Evolutionary conservation across 257 asterid species (phyloP).

Genomic region (Scutellaria baicalensis): DNA sequence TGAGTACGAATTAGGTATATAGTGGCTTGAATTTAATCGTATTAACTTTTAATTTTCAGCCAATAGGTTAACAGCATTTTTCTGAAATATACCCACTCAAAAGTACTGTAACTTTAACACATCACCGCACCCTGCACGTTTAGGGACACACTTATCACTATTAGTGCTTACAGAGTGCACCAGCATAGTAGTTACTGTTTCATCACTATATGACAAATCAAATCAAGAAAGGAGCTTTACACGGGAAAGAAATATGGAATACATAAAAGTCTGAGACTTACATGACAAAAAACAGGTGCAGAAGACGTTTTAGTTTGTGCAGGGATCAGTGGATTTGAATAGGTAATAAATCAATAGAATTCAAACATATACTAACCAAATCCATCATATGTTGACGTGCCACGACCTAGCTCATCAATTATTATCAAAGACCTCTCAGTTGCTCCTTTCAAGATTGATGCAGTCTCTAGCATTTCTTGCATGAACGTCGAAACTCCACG

Average conservation of each 20-base stretch:
- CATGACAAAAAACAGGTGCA: not conserved
- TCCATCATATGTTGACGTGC: constrained; percentile 97
- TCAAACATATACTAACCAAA: constrained; percentile 59
- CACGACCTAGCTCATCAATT: constrained; percentile 98
- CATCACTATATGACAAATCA: not conserved
- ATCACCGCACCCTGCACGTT: too few relatives aligned
- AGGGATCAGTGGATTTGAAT: not conserved
- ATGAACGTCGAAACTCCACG: constrained; percentile 99
- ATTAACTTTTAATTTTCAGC: not conserved
- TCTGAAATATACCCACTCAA: not conserved
- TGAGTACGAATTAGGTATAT: not conserved
- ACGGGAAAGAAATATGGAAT: not conserved
- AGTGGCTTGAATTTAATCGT: not conserved
- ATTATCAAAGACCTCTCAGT: constrained; percentile 76
- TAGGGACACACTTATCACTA: not conserved
- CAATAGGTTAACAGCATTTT: not conserved
- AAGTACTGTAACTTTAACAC: not conserved
- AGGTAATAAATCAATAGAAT: not conserved
- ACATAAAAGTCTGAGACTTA: not conserved
- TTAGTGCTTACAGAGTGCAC: not conserved
- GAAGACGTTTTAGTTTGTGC: not conserved
- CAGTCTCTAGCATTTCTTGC: constrained; percentile 99
- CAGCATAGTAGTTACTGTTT: not conserved
- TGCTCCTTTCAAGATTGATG: constrained; percentile 97
- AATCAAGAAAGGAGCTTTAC: not conserved